Base-by-base conservation (phyloP, 192 early-diverging fungal genomes). In the Podila minutissima region DNA sequence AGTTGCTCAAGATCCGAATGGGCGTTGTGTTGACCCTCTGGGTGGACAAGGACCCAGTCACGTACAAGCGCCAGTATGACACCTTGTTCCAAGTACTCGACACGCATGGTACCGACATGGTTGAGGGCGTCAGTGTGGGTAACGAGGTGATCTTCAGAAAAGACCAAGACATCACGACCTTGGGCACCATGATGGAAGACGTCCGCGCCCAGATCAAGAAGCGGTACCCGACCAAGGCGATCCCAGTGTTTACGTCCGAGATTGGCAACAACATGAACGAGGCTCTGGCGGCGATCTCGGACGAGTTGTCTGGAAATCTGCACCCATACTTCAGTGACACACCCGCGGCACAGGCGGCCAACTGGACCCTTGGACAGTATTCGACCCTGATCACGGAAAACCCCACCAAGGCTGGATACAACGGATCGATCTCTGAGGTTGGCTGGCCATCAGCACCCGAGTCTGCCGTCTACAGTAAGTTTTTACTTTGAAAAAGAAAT, bases 311-410 rank as follows among this genome's bases (percentile, higher is more conserved):
- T 62, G 88, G 87, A 55, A 88, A 92, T 67, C 85, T 89, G 28
- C 90, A 91, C 85, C 91, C 91, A 5, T 92, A 88, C 85, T 91
- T 89, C 87, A 86, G 86, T 62, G 90, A 87, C 66, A 78, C 71
- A 8, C 59, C 64, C 29, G 85, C 88, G 19, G 66, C 84, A 11
- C 74, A 74, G 4, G 88, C 87, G 11, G 85, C 87, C 62, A 64
- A 71, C 63, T 90, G 87, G 84, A 83, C 88, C 22, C 84, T 91
- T 50, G 62, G 69, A 35, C 87, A 89, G 60, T 84, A 82, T 50
- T 65, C 90, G 32, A 59, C 84, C 26, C 64, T 82, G 29, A 82
- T 88, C 24, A 41, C 35, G 31, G 82, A 69, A 1, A 66, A 84
- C n/a, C 88, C 90, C 0, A 74, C 69, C 10, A 29, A 51, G 10